Evolutionary conservation across 176 grass and related monocot genomes (phyloP), one percentile per base, ranked within the genome.

Genomic region (Bolboschoenus planiculmis): DNA sequence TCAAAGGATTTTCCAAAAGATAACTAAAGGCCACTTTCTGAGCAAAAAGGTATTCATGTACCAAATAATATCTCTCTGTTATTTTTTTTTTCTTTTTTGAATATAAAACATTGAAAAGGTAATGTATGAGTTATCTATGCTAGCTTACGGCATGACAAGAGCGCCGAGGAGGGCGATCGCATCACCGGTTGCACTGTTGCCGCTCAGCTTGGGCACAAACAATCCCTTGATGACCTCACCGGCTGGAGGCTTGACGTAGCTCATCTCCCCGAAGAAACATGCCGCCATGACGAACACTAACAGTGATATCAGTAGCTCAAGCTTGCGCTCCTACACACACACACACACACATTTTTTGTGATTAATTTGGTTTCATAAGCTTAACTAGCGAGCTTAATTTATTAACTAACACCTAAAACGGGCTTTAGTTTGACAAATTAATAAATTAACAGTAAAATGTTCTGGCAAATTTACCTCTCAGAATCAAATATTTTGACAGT

Each of bases 91-190:
- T 26, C 18, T 36, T 37, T 1, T 31, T 23, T 9, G 5, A 56
- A 39, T 34, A 7, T 34, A 37, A 7, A 81, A n/a, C 34, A 36
- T 10, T 36, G 71, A 71, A 53, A 58, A 42, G 43, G 7, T 60
- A 48, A 7, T 51, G 27, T 37, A 78, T 83, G 18, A 14, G 13
- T 10, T 37, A 7, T 16, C 37, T 34, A 83, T 75, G n/a, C 16
- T 0, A 14, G 78, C 87, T 90, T 87, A 97, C 94, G 94, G 94
- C 67, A 91, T 87, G 78, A 97, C 76, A 14, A 93, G 87, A 39
- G 87, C 84, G 26, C 91, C 88, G 54, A 93, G 79, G 39, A 97
- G 35, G 2, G 91, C 89, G 60, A 97, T 79, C 7, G 89, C 85
- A 75, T 97, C 89, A 4, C 48, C 85, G 1, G 83, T 85, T 21